A percentile compares a stretch with the other conserved stretches of the same genome.
Conservation (phyloP, 352 stramenopile genomes). For the Globisporangium uncinulatum region DNA sequence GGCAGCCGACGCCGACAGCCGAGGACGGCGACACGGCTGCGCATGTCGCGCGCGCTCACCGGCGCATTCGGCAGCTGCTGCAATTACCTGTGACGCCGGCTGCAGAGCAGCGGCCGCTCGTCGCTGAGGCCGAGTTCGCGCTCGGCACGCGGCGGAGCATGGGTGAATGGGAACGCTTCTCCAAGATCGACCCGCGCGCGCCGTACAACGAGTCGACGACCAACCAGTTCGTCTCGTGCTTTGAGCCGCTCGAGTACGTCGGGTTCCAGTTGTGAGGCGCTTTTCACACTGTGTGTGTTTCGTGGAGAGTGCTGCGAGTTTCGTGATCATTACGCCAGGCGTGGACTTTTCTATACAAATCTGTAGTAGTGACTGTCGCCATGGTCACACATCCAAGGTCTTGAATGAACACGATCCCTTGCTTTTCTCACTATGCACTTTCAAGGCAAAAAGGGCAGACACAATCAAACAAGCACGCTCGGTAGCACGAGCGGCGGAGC, state of each 20-base stretch:
- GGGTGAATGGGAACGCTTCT: slow-evolving; percentile 57
- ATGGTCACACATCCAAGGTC: too few species aligned
- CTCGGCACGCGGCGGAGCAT: slow-evolving; percentile 46
- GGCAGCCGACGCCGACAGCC: slow-evolving; percentile 28
- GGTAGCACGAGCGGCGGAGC: background rate
- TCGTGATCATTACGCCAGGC: background rate
- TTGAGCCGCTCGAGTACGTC: slow-evolving; percentile 48
- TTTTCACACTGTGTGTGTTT: background rate
- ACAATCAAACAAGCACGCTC: slow-evolving; percentile 1
- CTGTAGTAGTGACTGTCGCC: background rate
- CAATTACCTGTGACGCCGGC: slow-evolving; percentile 35
- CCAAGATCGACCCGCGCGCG: slow-evolving; percentile 45
- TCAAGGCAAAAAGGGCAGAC: too few species aligned
- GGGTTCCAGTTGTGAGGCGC: slow-evolving; percentile 27
- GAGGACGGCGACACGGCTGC: slow-evolving; percentile 8
- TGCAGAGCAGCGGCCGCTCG: slow-evolving; percentile 13
- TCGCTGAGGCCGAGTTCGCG: slow-evolving; percentile 32
- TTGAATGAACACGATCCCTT: background rate
- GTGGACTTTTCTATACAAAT: slow-evolving; percentile 1
- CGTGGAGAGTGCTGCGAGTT: background rate
- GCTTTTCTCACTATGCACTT: background rate
- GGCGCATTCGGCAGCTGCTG: slow-evolving; percentile 63
- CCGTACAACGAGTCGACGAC: slow-evolving; percentile 78
- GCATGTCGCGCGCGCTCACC: slow-evolving; percentile 24
- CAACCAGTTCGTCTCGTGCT: slow-evolving; percentile 79